Base-by-base conservation (phyloP, 768 basidiomycete genomes). In the Naganishia vaughanmartiniae region DNA sequence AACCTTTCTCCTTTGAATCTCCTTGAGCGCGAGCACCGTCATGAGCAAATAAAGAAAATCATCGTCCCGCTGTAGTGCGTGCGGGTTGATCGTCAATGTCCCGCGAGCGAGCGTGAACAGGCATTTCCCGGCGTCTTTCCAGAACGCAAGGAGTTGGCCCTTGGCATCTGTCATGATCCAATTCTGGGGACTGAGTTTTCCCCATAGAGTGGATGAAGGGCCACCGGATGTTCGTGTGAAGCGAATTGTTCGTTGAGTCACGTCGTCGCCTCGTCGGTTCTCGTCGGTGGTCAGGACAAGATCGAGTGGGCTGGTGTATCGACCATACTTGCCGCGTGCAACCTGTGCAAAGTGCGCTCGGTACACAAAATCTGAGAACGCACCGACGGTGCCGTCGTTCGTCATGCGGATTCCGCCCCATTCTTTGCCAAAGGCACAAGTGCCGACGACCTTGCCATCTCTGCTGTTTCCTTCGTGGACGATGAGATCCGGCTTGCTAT, bases 71-170 rank as follows among this genome's bases (percentile, higher is more conserved):
- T 51, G 4, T 4, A 51, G 48, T 4, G 48, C 48, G 24, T 51
- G 48, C 7, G 48, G 14, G 14, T 51, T 51, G 4, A 51, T n/a
- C n/a, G 48, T 51, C 24, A 51, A 26, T 1, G 48, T n/a, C 12
- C 48, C 48, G n/a, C 48, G 48, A n/a, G 48, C 6, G 48, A 51
- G 48, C 21, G 48, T n/a, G 4, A 51, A 51, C 4, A 51, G 48
- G 48, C 48, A 51, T 51, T 51, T 51, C 21, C 48, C 48, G 24
- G n/a, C 24, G 48, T 51, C 48, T 51, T n/a, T 51, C 48, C 48
- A 51, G 48, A 51, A 51, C 12, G 48, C 48, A 14, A 51, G 4
- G 48, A 51, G 48, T 51, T 51, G n/a, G 48, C 48, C 48, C 24
- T 51, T 51, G 48, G 48, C 19, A 24, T 51, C 24, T 21, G 48